These are phyloP conservation scores for Elymus sibiricus DNA, from an alignment of 176 grass and related monocot genomes.

Conservation along the genomic window DNA sequence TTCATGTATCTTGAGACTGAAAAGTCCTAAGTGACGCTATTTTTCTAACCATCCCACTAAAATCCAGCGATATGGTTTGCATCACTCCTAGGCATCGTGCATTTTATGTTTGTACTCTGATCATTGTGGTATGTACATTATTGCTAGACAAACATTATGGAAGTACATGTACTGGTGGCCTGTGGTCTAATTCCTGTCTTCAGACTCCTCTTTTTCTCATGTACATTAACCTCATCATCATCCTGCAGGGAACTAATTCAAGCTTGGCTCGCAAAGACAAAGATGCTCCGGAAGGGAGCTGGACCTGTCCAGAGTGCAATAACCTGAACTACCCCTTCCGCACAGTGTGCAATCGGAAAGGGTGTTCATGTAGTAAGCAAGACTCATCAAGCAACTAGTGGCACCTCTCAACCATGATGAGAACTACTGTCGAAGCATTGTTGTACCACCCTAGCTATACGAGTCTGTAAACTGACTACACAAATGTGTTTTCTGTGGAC, in stretches of 20 bases:
- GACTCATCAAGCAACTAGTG: slow-evolving; percentile 31
- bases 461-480: slow-evolving; percentile 15
- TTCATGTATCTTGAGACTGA: not conserved
- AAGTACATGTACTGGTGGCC: too few relatives aligned
- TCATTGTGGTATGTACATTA: not conserved
- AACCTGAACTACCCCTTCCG: slow-evolving; percentile 94
- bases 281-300: slow-evolving; percentile 79
- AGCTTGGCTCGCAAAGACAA: slow-evolving; percentile 46
- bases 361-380: slow-evolving; percentile 54
- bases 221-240: not conserved
- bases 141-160: not conserved
- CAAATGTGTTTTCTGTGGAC: not conserved
- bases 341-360: slow-evolving; percentile 74
- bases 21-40: not conserved
- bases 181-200: too few relatives aligned
- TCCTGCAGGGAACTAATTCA: slow-evolving; percentile 20
- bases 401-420: not conserved
- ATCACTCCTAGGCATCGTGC: too few relatives aligned
- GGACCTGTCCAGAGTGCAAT: slow-evolving; percentile 86
- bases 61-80: not conserved
- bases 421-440: not conserved
- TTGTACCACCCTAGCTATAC: slow-evolving; percentile 22
- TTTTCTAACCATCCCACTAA: not conserved
- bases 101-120: too few relatives aligned
- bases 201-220: not conserved